A percentile compares a stretch with the other conserved stretches of the same genome.
phyloP scores from a whole-genome alignment of 495 filamentous ascomycete species.

The Tetracladium setigerum region DNA sequence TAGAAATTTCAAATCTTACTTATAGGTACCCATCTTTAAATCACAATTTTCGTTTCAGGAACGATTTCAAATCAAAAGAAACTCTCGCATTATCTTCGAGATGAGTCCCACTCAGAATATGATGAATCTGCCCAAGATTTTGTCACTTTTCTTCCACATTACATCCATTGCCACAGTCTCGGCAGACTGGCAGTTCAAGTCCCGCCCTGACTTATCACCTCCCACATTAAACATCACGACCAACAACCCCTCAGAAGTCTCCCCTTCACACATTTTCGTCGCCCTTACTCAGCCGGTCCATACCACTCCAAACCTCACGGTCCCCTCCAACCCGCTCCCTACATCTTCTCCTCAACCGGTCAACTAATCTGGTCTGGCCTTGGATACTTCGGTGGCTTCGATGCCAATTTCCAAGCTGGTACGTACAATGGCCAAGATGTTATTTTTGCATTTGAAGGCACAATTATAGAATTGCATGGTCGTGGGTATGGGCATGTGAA shows the following conservation, averaged over 20 bases:
- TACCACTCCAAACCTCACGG: conserved; percentile 41
- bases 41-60: no score
- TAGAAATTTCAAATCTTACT: no score
- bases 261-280: conserved; percentile 46
- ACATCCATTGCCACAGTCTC: conserved; percentile 8
- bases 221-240: conserved; percentile 51
- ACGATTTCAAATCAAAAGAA: no score
- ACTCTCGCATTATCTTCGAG: no score
- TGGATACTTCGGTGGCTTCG: conserved; percentile 41
- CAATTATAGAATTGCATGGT: no score
- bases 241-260: conserved; percentile 36
- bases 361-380: conserved; percentile 51
- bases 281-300: conserved; percentile 44
- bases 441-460: conserved; percentile 1
- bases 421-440: conserved; percentile 22
- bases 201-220: conserved; percentile 47
- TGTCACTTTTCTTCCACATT: not conserved
- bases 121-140: no score
- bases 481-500: conserved; percentile 9
- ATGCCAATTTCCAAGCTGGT: conserved; percentile 22
- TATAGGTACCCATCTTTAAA: no score
- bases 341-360: conserved; percentile 46
- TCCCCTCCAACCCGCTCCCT: conserved; percentile 45
- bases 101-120: no score
- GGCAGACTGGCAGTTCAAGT: conserved; percentile 50